Evolutionary conservation across 257 asterid species (phyloP).

Genomic region (Nicotiana knightiana): DNA sequence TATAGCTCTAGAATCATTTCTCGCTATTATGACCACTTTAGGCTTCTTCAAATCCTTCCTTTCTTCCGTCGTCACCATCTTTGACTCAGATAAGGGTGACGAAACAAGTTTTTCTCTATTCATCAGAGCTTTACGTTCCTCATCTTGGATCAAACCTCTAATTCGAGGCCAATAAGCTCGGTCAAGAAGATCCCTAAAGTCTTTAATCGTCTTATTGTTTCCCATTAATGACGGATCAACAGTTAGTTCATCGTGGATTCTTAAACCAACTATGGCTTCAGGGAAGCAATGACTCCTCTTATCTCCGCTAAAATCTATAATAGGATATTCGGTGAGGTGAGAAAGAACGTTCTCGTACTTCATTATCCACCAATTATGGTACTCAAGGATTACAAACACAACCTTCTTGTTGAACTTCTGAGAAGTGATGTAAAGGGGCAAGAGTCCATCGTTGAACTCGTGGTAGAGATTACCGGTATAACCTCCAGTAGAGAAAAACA

Average conservation of each 20-base stretch:
- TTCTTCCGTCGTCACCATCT: background rate
- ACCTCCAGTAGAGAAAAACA: constrained; percentile 92
- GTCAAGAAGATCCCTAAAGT: constrained; percentile 52
- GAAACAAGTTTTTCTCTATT: background rate
- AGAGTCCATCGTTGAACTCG: constrained; percentile 85
- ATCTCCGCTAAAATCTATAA: constrained; percentile 46
- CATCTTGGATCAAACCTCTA: constrained; percentile 40
- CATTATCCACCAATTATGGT: constrained; percentile 81
- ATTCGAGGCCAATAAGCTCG: constrained; percentile 73
- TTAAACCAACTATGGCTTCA: constrained; percentile 60
- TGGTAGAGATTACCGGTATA: constrained; percentile 93
- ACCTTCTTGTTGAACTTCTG: constrained; percentile 58
- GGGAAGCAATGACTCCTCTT: constrained; percentile 72
- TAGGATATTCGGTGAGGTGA: constrained; percentile 58
- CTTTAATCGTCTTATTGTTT: constrained; percentile 39
- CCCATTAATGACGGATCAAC: constrained; percentile 41
- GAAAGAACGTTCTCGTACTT: constrained; percentile 70
- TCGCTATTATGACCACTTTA: constrained; percentile 57
- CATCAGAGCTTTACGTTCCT: constrained; percentile 33
- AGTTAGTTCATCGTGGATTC: constrained; percentile 73
- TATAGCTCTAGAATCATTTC: constrained; percentile 71
- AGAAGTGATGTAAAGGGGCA: constrained; percentile 81
- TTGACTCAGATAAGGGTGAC: constrained; percentile 9
- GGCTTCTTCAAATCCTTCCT: constrained; percentile 23
- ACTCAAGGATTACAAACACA: constrained; percentile 71